A percentile compares a stretch with the other conserved stretches of the same genome.
Conservation (phyloP, 2,329 filamentous ascomycete species). For the Domatiomyces globalis region DNA sequence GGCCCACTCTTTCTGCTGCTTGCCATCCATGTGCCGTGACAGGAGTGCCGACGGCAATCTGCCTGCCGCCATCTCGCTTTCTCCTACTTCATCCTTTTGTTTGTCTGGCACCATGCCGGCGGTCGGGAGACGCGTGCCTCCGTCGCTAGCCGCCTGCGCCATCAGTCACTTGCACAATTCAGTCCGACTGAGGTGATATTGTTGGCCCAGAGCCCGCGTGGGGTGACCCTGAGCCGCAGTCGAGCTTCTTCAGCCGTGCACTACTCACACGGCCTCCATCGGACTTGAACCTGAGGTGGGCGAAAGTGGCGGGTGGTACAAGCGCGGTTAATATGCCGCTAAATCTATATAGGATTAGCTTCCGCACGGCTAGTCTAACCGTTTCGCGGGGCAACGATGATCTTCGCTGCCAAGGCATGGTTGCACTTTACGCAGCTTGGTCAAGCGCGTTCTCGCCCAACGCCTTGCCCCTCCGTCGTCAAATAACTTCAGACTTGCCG, state of each 20-base stretch:
- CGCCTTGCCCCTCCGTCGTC: background rate
- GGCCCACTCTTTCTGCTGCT: conserved; percentile 15
- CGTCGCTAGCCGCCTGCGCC: background rate
- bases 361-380: background rate
- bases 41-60: conserved; percentile 3
- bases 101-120: background rate
- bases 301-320: background rate
- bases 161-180: background rate
- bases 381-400: background rate
- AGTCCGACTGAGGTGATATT: background rate
- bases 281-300: background rate
- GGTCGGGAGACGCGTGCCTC: background rate
- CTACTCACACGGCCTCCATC: background rate
- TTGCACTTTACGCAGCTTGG: too few species aligned
- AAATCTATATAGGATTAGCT: background rate
- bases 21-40: conserved; percentile 14
- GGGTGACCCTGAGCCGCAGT: background rate
- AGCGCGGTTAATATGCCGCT: background rate
- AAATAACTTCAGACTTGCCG: background rate
- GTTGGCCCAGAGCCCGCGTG: background rate
- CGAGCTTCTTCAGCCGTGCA: background rate
- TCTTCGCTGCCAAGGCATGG: background rate
- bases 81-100: background rate
- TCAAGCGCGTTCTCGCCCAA: too few species aligned
- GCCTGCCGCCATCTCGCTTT: background rate